Conservation (phyloP, 345 rosid genomes). For the Nasturtium officinale region DNA sequence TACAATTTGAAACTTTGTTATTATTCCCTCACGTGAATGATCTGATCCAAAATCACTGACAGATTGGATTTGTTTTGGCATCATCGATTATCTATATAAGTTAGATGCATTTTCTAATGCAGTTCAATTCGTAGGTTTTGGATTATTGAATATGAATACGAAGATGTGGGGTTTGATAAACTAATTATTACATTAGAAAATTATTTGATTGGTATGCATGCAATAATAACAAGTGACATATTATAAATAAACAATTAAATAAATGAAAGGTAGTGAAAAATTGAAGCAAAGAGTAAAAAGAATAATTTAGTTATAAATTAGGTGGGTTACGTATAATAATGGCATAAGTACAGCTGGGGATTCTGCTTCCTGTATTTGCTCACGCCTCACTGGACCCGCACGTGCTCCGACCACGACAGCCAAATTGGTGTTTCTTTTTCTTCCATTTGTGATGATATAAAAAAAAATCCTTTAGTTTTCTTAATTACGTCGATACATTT, state of each 20-base stretch:
- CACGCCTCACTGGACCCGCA: conserved; percentile 55
- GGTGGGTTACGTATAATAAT: conserved; percentile 19
- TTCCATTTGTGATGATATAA: not conserved
- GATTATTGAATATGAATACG: conserved; percentile 18
- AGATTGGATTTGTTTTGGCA: conserved; percentile 17
- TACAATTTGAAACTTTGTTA: conserved; percentile 25
- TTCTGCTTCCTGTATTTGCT: conserved; percentile 42
- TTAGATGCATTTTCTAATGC: not conserved
- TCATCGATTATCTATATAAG: not conserved
- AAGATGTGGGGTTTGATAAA: conserved; percentile 7
- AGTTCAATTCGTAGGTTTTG: not conserved
- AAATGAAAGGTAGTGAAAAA: not conserved
- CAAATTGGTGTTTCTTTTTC: conserved; percentile 2
- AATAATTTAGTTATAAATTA: not conserved
- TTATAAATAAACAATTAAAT: not conserved
- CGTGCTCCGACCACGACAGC: conserved; percentile 42
- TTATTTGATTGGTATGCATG: not conserved
- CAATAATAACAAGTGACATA: not conserved
- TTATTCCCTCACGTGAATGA: conserved; percentile 41
- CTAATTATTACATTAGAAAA: not conserved
- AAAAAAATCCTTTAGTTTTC: not conserved
- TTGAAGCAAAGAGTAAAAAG: not conserved
- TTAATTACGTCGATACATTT: conserved; percentile 6
- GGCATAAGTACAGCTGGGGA: conserved; percentile 29
- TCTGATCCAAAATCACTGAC: conserved; percentile 39